A percentile compares a stretch with the other conserved stretches of the same genome.
These are phyloP conservation scores for Aspergillus sp. DNA, from an alignment of 2,329 filamentous ascomycete genomes.

Conservation along the genomic window DNA sequence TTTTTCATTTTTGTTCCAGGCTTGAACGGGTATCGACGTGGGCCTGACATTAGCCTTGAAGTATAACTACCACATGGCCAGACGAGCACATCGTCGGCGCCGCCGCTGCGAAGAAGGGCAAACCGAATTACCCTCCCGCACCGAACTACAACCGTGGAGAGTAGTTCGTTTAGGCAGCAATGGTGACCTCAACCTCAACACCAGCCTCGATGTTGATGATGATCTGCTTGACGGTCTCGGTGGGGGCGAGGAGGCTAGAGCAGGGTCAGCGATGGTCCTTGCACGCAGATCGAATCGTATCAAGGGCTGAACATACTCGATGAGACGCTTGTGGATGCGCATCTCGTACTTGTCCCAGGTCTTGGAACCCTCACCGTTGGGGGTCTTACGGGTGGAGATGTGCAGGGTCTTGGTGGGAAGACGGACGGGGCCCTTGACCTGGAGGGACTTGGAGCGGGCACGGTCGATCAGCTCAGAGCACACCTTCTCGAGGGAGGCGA, in stretches of 20 bases:
- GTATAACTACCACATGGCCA: conserved; percentile 14
- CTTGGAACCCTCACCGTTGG: conserved; percentile 99
- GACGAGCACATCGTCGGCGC: conserved; percentile 15
- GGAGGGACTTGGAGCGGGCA: conserved; percentile 96
- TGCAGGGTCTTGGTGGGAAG: conserved; percentile 96
- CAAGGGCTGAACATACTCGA: conserved; percentile 63
- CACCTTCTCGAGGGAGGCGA: conserved; percentile 94
- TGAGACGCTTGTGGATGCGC: conserved; percentile 98
- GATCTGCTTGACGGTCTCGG: conserved; percentile 65
- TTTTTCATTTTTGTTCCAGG: conserved; percentile 30
- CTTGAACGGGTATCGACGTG: conserved; percentile 29
- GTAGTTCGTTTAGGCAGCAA: conserved; percentile 45
- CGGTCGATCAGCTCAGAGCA: conserved; percentile 98
- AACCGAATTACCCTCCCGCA: conserved; percentile 24
- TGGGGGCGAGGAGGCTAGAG: conserved; percentile 82
- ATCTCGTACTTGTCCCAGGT: conserved; percentile 99
- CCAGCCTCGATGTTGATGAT: conserved; percentile 55
- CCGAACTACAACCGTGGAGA: conserved; percentile 17
- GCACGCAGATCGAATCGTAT: neutral
- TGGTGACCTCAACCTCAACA: conserved; percentile 54
- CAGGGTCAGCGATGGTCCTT: conserved; percentile 12
- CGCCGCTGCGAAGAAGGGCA: conserved; percentile 17
- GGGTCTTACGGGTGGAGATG: conserved; percentile 98
- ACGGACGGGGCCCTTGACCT: conserved; percentile 96
- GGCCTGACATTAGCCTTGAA: conserved; percentile 14